Base-by-base conservation (phyloP, 2,329 filamentous ascomycete species). In the Penicillium sp. region DNA sequence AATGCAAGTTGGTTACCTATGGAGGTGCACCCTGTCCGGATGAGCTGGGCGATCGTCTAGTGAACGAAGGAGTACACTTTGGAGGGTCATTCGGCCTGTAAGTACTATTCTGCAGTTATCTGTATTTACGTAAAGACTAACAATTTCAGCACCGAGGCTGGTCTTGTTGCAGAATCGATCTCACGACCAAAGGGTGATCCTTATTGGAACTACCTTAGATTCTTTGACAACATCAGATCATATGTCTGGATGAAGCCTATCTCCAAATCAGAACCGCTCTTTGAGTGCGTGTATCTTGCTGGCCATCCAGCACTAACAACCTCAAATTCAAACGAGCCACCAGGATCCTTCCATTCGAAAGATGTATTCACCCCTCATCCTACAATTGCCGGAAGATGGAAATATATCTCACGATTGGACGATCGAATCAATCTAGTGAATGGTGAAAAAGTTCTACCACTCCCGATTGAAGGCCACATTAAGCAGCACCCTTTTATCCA, bases 121-220 rank as follows among this genome's bases (percentile, higher is more conserved):
- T 5, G n/a, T 1, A 9, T 3, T 5, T 7, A 16, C 35, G 7
- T 16, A 46, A 18, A 16, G 4, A 27, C 46, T 62, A 40, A 66
- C 60, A 40, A n/a, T 27, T 0, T 25, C 38, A 77, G 75, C 50
- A 77, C 76, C 8, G 76, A 78, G 57, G 73, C 75, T 13, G 77
- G 76, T 4, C 68, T 76, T 6, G 68, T 76, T 3, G 74, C 73
- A 13, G 75, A 77, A 50, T 77, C 75, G 1, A 70, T 77, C 37
- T 63, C 68, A 6, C 72, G 75, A 10, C 70, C 71, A 3, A 65
- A 64, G 3, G 67, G 59, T 2, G 73, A 77, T 44, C 69, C 72
- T 15, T 65, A 70, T n/a, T 79, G 76, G 76, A 71, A 75, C 31
- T 78, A 77, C 55, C 55, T 79, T 46, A 64, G 68, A 15, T 72